Percentiles rank a stretch among this genome's conserved stretches.
Evolutionary conservation across 495 filamentous ascomycete species (phyloP).

Genomic region (Penicillium roqueforti): DNA sequence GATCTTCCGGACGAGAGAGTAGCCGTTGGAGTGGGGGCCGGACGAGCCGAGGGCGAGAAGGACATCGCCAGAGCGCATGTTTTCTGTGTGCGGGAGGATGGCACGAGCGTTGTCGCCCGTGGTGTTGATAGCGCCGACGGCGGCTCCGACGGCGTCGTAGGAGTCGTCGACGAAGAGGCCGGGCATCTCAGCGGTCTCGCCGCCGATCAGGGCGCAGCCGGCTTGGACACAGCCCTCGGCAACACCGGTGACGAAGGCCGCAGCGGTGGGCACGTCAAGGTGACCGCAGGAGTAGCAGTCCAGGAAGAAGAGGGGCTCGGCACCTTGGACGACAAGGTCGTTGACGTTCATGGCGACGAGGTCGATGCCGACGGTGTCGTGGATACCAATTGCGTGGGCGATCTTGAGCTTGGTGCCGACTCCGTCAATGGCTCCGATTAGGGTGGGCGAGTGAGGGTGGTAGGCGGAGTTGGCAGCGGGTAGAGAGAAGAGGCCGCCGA

Average conservation of each 20-base stretch:
- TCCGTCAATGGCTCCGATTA: slow-evolving; percentile 90
- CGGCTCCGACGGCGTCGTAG: slow-evolving; percentile 87
- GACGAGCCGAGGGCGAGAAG: slow-evolving; percentile 77
- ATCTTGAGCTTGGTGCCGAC: slow-evolving; percentile 96
- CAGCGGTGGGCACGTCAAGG: slow-evolving; percentile 70
- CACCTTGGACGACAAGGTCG: slow-evolving; percentile 92
- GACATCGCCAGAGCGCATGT: slow-evolving; percentile 77
- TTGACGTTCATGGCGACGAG: slow-evolving; percentile 99
- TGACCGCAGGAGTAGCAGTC: slow-evolving; percentile 92
- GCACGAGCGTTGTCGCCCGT: slow-evolving; percentile 46
- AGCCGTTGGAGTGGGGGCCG: slow-evolving; percentile 92
- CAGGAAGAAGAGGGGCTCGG: slow-evolving; percentile 88
- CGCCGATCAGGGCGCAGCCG: slow-evolving; percentile 85
- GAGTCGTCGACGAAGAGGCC: slow-evolving; percentile 78
- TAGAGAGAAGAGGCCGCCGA: slow-evolving; percentile 86
- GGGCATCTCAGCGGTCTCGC: slow-evolving; percentile 97
- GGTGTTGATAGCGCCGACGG: slow-evolving; percentile 73
- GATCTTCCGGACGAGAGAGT: slow-evolving; percentile 87
- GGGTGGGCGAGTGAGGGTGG: slow-evolving; percentile 60
- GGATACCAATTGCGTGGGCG: slow-evolving; percentile 80
- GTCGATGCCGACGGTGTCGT: slow-evolving; percentile 91
- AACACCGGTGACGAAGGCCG: slow-evolving; percentile 80
- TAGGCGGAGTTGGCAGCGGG: slow-evolving; percentile 64
- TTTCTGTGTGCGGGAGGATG: slow-evolving; percentile 68
- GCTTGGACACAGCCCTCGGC: slow-evolving; percentile 77